Evolutionary conservation across 2,329 filamentous ascomycete genomes (phyloP).

Genomic region (Hortaea werneckii): DNA sequence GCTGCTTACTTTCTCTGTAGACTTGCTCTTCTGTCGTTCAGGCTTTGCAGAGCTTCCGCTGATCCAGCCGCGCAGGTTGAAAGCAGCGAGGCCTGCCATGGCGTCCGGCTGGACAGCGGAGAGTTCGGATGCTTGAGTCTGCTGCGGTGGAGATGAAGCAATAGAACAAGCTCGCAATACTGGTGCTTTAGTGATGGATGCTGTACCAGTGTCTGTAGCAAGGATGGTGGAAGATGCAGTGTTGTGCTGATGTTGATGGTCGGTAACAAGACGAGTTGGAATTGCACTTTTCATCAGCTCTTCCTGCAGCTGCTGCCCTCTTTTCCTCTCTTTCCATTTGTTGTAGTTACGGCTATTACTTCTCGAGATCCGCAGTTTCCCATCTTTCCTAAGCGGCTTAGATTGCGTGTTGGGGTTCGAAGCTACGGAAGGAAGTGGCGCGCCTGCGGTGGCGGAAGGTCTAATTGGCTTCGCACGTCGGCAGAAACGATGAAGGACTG

Average conservation of each 20-base stretch:
- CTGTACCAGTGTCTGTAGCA: slow-evolving; percentile 2
- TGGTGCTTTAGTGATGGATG: slow-evolving; percentile 11
- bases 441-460: too few relatives aligned
- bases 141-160: slow-evolving; percentile 4
- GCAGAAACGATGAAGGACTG: slow-evolving; percentile 18
- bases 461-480: background rate
- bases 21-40: too few relatives aligned
- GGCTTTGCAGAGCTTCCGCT: slow-evolving; percentile 3
- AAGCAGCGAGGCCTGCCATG: slow-evolving; percentile 11
- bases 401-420: too few relatives aligned
- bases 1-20: too few relatives aligned
- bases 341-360: too few relatives aligned
- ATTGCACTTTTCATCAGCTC: too few relatives aligned
- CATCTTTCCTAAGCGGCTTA: too few relatives aligned
- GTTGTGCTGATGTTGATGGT: background rate
- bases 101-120: slow-evolving; percentile 1
- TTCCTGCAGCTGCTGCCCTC: too few relatives aligned
- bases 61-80: slow-evolving; percentile 5
- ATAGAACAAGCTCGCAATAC: slow-evolving; percentile 7
- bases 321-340: too few relatives aligned
- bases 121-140: slow-evolving; percentile 2
- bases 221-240: background rate
- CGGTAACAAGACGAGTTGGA: background rate
- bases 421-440: too few relatives aligned
- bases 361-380: too few relatives aligned